Conservation (phyloP, 805 yeast species). For the Lipomyces lipofer region DNA sequence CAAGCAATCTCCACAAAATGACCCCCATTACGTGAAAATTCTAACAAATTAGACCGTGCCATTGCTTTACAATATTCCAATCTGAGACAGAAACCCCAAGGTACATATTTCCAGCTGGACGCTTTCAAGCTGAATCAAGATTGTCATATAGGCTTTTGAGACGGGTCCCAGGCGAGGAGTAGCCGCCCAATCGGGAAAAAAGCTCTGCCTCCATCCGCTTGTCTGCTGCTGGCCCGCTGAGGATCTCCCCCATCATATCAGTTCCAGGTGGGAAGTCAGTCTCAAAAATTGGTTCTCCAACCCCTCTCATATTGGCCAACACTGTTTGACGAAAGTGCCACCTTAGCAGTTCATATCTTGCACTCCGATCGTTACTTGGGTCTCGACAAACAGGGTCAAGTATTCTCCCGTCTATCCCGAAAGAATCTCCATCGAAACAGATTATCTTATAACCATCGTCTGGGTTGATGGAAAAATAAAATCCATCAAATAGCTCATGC, state of each 20-base stretch:
- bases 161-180: too few relatives aligned
- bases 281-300: neutral
- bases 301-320: too few relatives aligned
- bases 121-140: too few relatives aligned
- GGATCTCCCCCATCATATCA: neutral
- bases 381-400: neutral
- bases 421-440: neutral
- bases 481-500: neutral
- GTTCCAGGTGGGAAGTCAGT: neutral
- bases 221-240: neutral
- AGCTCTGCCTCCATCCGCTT: neutral
- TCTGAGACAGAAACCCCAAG: too few relatives aligned
- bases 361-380: neutral
- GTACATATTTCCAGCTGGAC: too few relatives aligned
- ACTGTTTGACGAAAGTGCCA: neutral
- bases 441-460: neutral
- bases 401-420: neutral
- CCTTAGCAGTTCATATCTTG: neutral
- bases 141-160: too few relatives aligned
- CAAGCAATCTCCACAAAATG: too few relatives aligned
- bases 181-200: neutral
- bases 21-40: too few relatives aligned
- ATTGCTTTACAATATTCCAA: too few relatives aligned
- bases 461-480: neutral
- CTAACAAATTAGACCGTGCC: too few relatives aligned